Evolutionary conservation across 352 stramenopile genomes (phyloP), one percentile per base, ranked within the genome.

Genomic region (Phytopythium aichiense): DNA sequence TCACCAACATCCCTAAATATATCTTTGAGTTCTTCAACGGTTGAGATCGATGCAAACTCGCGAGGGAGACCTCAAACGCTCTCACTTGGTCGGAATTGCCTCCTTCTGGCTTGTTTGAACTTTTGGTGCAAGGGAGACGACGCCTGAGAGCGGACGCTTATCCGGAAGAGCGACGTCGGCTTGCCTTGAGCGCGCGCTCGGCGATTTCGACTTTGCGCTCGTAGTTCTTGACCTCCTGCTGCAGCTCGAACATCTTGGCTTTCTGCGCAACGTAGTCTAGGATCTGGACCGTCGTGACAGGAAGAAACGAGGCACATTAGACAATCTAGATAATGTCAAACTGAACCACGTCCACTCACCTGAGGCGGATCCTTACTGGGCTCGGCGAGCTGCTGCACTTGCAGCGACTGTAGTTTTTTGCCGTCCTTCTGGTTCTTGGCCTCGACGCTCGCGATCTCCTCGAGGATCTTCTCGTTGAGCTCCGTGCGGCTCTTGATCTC

Each of bases 141-240:
- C 38, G 5, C 7, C 15, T 20, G 38, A 9, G 12, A 31, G 11
- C 4, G 5, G 11, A n/a, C 16, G 23, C 15, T 55, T 45, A 37
- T 22, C n/a, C 20, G 6, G 45, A 62, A 28, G 15, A 40, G 12
- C 56, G 31, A 18, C 54, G 50, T n/a, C 72, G 69, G n/a, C 58
- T 66, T 30, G 76, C 58, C 48, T 91, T 95, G 31, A 79, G 71
- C 0, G 87, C 88, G 46, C 95, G 93, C 55, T 97, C 89, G 5
- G 86, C 79, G 57, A 98, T 97, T 63, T 97, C 91, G 25, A 98
- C 79, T 69, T 98, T 98, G 37, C 93, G 86, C 56, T 96, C 86
- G 67, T 96, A 98, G 67, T 97, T 96, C 50, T 87, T 93, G 63
- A 97, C 74, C 49, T 91, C 77, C 22, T 88, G 71, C 56, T 95